Base-by-base conservation (phyloP, 108 stramenopile genomes). In the Cyclostephanos invisitatus region DNA sequence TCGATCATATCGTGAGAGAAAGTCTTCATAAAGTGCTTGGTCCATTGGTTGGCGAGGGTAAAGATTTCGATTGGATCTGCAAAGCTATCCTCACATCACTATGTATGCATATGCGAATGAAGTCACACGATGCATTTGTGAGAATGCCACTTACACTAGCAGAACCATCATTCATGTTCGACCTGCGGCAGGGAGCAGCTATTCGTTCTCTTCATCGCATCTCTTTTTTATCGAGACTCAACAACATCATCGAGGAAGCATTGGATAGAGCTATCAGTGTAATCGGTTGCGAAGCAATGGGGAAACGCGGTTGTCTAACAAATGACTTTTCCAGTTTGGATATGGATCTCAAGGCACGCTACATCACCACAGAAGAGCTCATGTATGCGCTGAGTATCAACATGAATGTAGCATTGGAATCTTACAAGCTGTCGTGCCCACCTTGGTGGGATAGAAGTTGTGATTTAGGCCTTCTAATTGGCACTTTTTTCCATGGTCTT, bases 361-460 rank as follows among this genome's bases (percentile, higher is more conserved):
- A 86, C 50, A 75, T 91, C 0, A 84, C 88, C 24, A 88, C 80
- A 32, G 93, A 94, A 58, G 93, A 94, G 66, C 81, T 94, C 11
- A 64, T 81, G 37, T 64, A 88, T 35, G 78, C 85, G 0, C 75
- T 86, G 44, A 82, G 88, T 28, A 21, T 50, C 32, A 60, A 66
- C 20, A 38, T 48, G 32, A 77, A 72, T 75, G 5, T 70, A 72
- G 36, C 58, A 55, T 70, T 57, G 15, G 72, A 69, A 63, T 72
- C 59, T 8, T 51, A 62, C 28, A 67, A 59, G 3, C 70, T 50
- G 32, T n/a, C 73, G 6, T 86, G 84, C 7, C 86, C 84, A 22
- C 74, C 73, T 10, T 93, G 92, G 93, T 94, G 93, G 93, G 91
- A 94, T 62, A 77, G 87, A 22, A 79, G 79, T 24, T 94, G 93